phyloP scores from a whole-genome alignment of 2,329 filamentous ascomycete genomes.

The Balansia obtecta region DNA sequence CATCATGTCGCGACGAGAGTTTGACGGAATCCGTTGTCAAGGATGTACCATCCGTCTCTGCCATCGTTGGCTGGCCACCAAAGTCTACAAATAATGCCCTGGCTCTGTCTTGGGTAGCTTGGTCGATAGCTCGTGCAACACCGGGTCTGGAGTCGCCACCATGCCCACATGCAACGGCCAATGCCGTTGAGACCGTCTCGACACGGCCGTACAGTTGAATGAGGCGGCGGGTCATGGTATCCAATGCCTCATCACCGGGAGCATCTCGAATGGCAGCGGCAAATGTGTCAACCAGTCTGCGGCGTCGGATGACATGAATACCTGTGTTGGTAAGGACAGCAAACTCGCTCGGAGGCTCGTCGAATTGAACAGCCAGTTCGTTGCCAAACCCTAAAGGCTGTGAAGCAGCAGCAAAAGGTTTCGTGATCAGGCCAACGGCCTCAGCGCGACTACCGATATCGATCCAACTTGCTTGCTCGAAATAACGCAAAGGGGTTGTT shows the following conservation, averaged over 20 bases:
- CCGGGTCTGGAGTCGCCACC: constrained; percentile 63
- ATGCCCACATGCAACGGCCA: constrained; percentile 92
- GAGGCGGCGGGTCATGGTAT: constrained; percentile 72
- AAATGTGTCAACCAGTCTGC: constrained; percentile 84
- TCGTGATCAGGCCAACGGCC: constrained; percentile 65
- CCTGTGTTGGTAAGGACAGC: constrained; percentile 87
- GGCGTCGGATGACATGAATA: constrained; percentile 71
- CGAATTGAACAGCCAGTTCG: constrained; percentile 92
- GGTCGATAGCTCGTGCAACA: constrained; percentile 67
- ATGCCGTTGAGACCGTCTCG: constrained; percentile 78
- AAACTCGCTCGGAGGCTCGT: constrained; percentile 68
- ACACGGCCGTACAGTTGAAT: constrained; percentile 75
- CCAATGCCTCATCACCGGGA: constrained; percentile 66
- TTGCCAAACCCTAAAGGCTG: constrained; percentile 79
- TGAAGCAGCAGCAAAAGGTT: constrained; percentile 55
- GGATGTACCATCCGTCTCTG: constrained; percentile 61
- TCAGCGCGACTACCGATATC: constrained; percentile 61
- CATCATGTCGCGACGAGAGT: constrained; percentile 81
- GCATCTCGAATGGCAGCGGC: constrained; percentile 65
- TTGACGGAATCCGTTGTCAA: constrained; percentile 70
- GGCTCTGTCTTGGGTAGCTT: constrained; percentile 74
- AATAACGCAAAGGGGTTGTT: constrained; percentile 46
- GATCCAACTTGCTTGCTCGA: constrained; percentile 72
- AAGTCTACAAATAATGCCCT: constrained; percentile 83
- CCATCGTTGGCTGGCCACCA: constrained; percentile 74